phyloP scores from a whole-genome alignment of 495 filamentous ascomycete species.

The Tuber melanosporum region DNA sequence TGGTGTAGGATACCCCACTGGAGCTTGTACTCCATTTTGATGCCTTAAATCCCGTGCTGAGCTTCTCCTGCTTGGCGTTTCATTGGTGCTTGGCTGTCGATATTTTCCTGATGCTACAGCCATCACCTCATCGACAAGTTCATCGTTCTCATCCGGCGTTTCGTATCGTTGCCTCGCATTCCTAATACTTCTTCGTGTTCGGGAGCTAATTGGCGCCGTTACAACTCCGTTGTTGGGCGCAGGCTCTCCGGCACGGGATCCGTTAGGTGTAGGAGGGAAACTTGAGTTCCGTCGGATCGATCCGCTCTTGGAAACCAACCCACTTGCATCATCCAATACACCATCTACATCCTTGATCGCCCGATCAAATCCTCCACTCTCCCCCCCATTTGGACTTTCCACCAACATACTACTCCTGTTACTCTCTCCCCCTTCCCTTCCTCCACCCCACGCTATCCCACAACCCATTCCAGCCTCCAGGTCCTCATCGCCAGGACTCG shows the following conservation, averaged over 20 bases:
- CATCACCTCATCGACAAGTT: slow-evolving; percentile 79
- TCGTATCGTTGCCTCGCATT: slow-evolving; percentile 77
- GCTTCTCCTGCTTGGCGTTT: slow-evolving; percentile 26
- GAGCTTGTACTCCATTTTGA: slow-evolving; percentile 64
- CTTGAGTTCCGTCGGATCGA: slow-evolving; percentile 52
- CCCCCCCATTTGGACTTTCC: slow-evolving; percentile 47
- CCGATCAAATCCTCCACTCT: slow-evolving; percentile 55
- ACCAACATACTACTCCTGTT: slow-evolving; percentile 78
- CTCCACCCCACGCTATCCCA: slow-evolving; percentile 46
- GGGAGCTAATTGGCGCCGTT: slow-evolving; percentile 65
- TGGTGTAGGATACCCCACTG: slow-evolving; percentile 56
- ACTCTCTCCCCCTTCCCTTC: slow-evolving; percentile 63
- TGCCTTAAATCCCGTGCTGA: slow-evolving; percentile 35
- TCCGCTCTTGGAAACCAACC: slow-evolving; percentile 39
- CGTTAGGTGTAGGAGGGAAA: slow-evolving; percentile 49
- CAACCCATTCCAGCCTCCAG: slow-evolving; percentile 87
- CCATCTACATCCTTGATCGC: slow-evolving; percentile 63
- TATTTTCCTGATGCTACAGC: slow-evolving; percentile 48
- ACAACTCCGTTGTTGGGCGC: slow-evolving; percentile 67
- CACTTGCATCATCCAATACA: slow-evolving; percentile 32
- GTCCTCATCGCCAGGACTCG: slow-evolving; percentile 70
- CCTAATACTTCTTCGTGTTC: slow-evolving; percentile 75
- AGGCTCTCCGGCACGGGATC: slow-evolving; percentile 57
- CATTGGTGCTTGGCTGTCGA: slow-evolving; percentile 60
- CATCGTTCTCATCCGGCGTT: slow-evolving; percentile 93